Conservation (phyloP, 768 basidiomycete species). For the Calocybe indica region DNA sequence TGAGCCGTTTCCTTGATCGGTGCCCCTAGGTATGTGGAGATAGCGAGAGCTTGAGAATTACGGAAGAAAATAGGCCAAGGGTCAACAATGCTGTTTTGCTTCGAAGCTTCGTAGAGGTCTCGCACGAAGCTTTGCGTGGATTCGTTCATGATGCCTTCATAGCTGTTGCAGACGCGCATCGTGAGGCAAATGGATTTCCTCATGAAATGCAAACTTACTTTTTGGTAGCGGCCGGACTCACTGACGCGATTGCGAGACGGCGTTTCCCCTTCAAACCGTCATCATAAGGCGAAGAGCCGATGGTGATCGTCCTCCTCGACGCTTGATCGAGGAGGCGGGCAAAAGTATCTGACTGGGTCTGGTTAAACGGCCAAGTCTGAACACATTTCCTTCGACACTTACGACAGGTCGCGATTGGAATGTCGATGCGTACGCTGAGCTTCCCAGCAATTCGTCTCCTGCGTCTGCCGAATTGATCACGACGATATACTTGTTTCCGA, state of each 20-base stretch:
- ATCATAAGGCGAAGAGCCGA: constrained; percentile 11
- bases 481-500: constrained; percentile 10
- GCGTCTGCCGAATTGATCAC: constrained; percentile 10
- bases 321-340: constrained; percentile 6
- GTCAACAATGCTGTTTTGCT: constrained; percentile 4
- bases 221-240: constrained; percentile 10
- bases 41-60: constrained; percentile 6
- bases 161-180: background rate
- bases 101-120: constrained; percentile 3
- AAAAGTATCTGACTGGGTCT: constrained; percentile 1
- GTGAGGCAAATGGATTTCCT: background rate
- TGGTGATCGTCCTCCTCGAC: constrained; percentile 8
- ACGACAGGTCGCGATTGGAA: constrained; percentile 12
- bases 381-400: background rate
- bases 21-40: constrained; percentile 9
- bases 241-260: constrained; percentile 11
- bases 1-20: constrained; percentile 6
- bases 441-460: constrained; percentile 10
- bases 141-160: constrained; percentile 8
- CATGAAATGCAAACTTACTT: background rate
- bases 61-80: constrained; percentile 10
- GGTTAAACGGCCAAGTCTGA: background rate
- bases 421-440: constrained; percentile 7
- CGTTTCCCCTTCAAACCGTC: constrained; percentile 9
- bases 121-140: constrained; percentile 10